Conservation (phyloP, 768 basidiomycete genomes). For the Russula earlei region DNA sequence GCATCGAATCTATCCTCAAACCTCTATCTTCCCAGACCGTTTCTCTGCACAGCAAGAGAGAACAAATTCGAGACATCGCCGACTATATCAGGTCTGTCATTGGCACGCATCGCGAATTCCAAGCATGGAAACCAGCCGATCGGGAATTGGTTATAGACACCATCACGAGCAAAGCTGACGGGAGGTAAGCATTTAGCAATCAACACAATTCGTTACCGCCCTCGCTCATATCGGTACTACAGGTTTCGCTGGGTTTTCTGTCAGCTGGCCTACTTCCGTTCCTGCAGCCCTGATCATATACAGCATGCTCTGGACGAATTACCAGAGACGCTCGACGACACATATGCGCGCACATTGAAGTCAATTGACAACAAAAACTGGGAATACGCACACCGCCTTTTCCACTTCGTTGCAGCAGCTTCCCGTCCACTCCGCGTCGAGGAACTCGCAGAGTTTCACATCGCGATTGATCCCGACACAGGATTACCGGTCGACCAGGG, state of each 20-base stretch:
- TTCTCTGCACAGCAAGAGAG: background rate
- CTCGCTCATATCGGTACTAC: too few relatives aligned
- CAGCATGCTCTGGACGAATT: background rate
- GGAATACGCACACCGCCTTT: background rate
- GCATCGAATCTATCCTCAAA: background rate
- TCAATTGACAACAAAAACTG: background rate
- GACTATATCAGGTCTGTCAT: background rate
- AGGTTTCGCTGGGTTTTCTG: background rate
- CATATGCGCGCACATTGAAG: background rate
- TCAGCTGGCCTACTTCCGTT: background rate
- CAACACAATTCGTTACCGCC: too few relatives aligned
- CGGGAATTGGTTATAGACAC: background rate
- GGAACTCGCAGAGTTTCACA: too few relatives aligned
- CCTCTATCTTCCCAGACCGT: background rate
- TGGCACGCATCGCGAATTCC: background rate
- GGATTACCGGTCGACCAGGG: background rate
- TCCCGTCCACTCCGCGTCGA: too few relatives aligned
- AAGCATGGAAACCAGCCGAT: background rate
- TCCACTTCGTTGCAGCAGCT: background rate
- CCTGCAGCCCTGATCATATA: background rate
- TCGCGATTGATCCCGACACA: background rate
- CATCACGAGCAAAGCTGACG: background rate
- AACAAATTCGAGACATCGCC: background rate
- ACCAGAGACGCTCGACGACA: background rate
- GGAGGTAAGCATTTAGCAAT: too few relatives aligned